These are phyloP conservation scores for Hylodesmum podocarpum DNA, from an alignment of 306 rosid species.

Conservation along the genomic window DNA sequence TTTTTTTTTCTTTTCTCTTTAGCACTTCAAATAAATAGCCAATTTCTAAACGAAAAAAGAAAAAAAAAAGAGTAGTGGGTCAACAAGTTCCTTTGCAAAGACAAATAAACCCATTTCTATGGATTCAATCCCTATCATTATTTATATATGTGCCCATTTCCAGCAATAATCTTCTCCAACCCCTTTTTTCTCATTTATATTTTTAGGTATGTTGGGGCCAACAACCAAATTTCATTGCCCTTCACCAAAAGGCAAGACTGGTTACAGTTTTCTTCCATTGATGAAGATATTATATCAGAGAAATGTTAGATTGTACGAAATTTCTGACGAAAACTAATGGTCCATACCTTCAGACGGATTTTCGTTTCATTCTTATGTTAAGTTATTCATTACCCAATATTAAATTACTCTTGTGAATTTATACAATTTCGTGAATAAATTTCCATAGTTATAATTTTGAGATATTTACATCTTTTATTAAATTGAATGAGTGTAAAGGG, in stretches of 20 bases:
- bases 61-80: neutral
- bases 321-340: neutral
- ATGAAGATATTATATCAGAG: neutral
- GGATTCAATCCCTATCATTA: constrained; percentile 6
- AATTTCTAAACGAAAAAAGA: neutral
- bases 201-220: no score
- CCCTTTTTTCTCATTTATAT: neutral
- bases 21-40: neutral
- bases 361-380: no score
- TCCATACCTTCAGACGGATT: no score
- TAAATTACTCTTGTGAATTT: neutral
- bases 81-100: neutral
- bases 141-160: neutral
- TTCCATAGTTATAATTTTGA: no score
- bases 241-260: neutral
- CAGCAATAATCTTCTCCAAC: constrained; percentile 14
- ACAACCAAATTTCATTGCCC: neutral
- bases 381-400: neutral
- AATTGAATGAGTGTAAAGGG: no score
- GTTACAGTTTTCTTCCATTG: neutral
- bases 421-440: neutral
- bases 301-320: no score
- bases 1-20: neutral
- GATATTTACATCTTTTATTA: no score
- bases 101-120: neutral